Conservation (phyloP, 768 basidiomycete species). For the Dentipellis sp. region DNA sequence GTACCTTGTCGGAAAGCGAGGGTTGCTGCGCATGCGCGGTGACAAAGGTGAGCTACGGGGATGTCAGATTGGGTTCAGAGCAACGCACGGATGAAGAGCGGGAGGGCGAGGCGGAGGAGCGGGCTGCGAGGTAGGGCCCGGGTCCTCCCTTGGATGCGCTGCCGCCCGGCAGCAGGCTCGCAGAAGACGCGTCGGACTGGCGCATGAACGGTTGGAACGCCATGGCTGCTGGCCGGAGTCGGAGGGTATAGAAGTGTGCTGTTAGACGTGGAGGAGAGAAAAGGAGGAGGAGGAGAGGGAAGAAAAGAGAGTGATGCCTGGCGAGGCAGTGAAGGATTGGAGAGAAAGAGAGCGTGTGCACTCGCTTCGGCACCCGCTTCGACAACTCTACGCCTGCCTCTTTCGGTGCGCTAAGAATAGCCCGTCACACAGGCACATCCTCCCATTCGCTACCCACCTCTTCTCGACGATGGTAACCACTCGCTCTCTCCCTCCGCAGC, state of each 20-base stretch:
- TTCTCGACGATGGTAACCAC: too few relatives aligned
- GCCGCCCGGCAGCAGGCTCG: not conserved
- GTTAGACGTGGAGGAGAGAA: not conserved
- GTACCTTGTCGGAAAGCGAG: slow-evolving; percentile 10
- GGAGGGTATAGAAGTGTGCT: not conserved
- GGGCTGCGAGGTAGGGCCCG: too few relatives aligned
- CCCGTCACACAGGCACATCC: not conserved
- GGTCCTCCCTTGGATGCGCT: too few relatives aligned
- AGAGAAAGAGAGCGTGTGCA: not conserved
- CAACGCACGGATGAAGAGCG: too few relatives aligned
- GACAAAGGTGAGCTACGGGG: too few relatives aligned
- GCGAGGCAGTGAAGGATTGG: not conserved
- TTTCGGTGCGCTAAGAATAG: not conserved
- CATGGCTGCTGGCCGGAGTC: not conserved
- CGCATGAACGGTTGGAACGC: not conserved
- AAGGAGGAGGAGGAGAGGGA: not conserved
- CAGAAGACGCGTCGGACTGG: not conserved
- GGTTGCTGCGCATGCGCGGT: not conserved
- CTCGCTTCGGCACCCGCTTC: not conserved
- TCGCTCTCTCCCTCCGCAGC: too few relatives aligned
- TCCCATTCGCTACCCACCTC: not conserved
- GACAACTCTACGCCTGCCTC: not conserved
- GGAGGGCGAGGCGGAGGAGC: too few relatives aligned
- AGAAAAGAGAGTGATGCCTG: not conserved
- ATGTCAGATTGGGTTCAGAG: too few relatives aligned